A percentile compares a stretch with the other conserved stretches of the same genome.
phyloP scores from a whole-genome alignment of 2,329 filamentous ascomycete genomes.

The Epichloe gansuensis region DNA sequence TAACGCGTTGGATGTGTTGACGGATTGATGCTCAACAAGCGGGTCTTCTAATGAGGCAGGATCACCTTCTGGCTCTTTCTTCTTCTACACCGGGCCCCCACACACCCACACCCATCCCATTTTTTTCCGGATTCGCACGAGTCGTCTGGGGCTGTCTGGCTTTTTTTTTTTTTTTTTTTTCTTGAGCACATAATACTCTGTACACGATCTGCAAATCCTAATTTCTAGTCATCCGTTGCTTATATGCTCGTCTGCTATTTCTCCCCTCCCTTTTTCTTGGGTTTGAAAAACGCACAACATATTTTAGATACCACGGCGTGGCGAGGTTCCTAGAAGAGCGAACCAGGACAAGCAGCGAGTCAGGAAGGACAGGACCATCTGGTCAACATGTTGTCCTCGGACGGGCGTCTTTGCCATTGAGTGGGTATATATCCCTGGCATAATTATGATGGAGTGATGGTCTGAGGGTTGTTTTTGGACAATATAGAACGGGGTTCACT shows the following conservation, averaged over 20 bases:
- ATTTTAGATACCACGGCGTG: slow-evolving; percentile 2
- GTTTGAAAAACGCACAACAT: not conserved
- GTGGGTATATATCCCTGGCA: not conserved
- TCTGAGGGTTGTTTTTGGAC: not conserved
- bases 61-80: not conserved
- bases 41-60: not conserved
- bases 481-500: not conserved
- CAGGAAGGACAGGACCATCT: not conserved
- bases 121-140: not conserved
- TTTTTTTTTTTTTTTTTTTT: not conserved
- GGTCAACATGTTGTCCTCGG: not conserved
- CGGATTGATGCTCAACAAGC: not conserved
- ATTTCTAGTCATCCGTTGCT: not conserved
- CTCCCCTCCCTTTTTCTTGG: not conserved
- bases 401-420: not conserved
- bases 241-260: not conserved
- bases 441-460: not conserved
- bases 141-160: no score
- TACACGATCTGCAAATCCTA: not conserved
- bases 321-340: not conserved
- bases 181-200: not conserved
- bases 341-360: not conserved
- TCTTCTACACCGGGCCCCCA: not conserved
- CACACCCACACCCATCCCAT: not conserved
- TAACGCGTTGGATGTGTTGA: not conserved